phyloP scores from a whole-genome alignment of 805 yeast species.

The Yarrowia hollandica region DNA sequence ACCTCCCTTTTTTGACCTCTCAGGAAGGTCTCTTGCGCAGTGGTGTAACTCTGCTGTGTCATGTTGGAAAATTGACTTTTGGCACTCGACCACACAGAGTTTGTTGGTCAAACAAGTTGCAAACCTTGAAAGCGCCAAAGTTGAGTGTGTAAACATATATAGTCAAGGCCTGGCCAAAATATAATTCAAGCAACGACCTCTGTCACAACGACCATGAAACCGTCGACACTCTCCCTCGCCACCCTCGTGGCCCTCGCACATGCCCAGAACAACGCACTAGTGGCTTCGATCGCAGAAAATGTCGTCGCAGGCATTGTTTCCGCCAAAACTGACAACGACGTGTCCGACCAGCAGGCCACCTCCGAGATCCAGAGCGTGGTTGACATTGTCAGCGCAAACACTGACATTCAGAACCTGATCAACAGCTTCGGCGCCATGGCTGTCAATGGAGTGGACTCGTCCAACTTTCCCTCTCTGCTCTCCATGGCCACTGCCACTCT shows the following conservation, averaged over 20 bases:
- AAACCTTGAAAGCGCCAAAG: neutral
- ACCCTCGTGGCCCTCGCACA: neutral
- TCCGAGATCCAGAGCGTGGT: constrained; percentile 29
- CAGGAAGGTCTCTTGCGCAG: no score
- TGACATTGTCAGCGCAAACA: constrained; percentile 23
- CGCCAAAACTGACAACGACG: constrained; percentile 20
- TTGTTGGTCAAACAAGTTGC: neutral
- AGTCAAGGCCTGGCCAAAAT: neutral
- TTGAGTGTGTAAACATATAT: constrained; percentile 10
- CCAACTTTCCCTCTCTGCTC: constrained; percentile 23
- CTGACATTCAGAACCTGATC: constrained; percentile 21
- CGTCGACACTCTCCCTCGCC: neutral
- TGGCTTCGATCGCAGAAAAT: constrained; percentile 14
- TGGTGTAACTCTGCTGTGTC: neutral
- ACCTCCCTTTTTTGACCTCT: neutral
- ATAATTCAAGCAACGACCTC: no score
- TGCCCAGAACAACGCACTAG: constrained; percentile 15
- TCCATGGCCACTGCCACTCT: constrained; percentile 23
- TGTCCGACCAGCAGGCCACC: constrained; percentile 29
- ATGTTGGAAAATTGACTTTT: neutral
- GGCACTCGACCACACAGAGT: neutral
- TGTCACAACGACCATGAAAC: neutral
- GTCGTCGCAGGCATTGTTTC: constrained; percentile 18
- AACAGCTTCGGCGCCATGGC: constrained; percentile 9
- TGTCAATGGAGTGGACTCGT: constrained; percentile 9